Evolutionary conservation across 1,284 basidiomycete species (phyloP).

Genomic region (Xerocomus cyaneibrunnescens): DNA sequence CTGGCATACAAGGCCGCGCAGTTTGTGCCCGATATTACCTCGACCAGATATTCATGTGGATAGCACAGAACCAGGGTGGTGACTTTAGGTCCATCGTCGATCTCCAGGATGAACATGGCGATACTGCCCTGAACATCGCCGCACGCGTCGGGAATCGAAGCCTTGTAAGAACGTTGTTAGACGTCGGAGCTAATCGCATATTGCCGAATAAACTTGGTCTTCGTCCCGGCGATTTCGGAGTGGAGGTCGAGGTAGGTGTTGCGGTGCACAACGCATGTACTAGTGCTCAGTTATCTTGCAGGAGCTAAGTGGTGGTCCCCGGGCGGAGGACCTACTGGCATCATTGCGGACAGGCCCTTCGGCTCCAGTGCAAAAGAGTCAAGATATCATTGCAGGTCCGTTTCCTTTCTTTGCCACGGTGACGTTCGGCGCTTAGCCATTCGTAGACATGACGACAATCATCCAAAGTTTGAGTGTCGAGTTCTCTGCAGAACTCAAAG

Average conservation of each 20-base stretch:
- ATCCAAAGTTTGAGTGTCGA: constrained; percentile 76
- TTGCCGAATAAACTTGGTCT: constrained; percentile 94
- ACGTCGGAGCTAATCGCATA: constrained; percentile 91
- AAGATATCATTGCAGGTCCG: constrained; percentile 85
- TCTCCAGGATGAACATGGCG: constrained; percentile 93
- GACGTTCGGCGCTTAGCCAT: constrained; percentile 7
- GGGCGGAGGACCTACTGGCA: constrained; percentile 74
- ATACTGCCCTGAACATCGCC: constrained; percentile 94
- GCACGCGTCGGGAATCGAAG: constrained; percentile 91
- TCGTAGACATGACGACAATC: constrained; percentile 79
- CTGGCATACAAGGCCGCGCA: constrained; percentile 87
- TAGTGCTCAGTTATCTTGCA: constrained; percentile 30
- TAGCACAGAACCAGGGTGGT: constrained; percentile 68
- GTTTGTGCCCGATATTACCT: constrained; percentile 89
- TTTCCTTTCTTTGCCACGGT: neutral
- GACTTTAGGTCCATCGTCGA: constrained; percentile 85
- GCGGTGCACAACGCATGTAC: neutral
- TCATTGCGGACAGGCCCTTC: constrained; percentile 69
- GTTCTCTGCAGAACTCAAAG: constrained; percentile 82
- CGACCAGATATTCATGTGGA: constrained; percentile 85
- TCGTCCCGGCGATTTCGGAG: constrained; percentile 90
- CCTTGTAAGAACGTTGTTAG: constrained; percentile 84
- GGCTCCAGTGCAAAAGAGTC: constrained; percentile 80
- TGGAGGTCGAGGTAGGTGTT: constrained; percentile 78
- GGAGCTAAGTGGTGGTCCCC: constrained; percentile 67